Percentiles rank a stretch among this genome's conserved stretches.
Conservation (phyloP, 2,329 filamentous ascomycete species). For the Colletotrichum siamense region DNA sequence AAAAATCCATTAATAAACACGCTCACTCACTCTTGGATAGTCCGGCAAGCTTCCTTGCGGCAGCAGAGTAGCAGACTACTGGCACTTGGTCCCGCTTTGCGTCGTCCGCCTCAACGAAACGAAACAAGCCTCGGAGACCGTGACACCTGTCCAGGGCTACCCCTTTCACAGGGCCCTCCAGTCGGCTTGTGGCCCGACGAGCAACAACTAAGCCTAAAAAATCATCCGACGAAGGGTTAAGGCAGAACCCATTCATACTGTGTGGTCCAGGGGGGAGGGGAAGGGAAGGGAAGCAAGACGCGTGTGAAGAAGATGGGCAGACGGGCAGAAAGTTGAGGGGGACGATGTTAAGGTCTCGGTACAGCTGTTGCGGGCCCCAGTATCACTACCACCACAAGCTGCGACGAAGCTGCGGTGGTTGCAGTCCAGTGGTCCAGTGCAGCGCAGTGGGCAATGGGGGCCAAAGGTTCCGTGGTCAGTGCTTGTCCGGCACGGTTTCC, state of each 20-base stretch:
- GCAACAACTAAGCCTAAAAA: constrained; percentile 7
- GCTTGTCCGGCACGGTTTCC: constrained; percentile 14
- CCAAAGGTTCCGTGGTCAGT: constrained; percentile 16
- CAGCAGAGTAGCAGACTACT: constrained; percentile 13
- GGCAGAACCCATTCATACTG: background rate
- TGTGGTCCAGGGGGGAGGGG: background rate
- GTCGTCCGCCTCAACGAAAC: constrained; percentile 22
- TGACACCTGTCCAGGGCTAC: constrained; percentile 19
- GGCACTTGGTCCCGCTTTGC: constrained; percentile 15
- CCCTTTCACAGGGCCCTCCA: constrained; percentile 1
- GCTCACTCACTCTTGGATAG: constrained; percentile 5
- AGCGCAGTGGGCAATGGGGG: background rate
- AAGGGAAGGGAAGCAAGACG: background rate
- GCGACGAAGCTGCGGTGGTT: background rate
- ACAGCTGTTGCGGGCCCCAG: background rate
- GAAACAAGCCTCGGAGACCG: constrained; percentile 22
- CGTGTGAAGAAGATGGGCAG: background rate
- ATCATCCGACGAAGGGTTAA: constrained; percentile 8
- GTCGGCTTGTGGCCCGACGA: constrained; percentile 13
- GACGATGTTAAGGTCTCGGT: background rate
- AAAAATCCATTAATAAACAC: constrained; percentile 14
- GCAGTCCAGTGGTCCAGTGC: background rate
- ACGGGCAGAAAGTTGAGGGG: background rate
- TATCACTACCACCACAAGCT: background rate
- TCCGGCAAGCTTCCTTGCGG: constrained; percentile 15